Percentiles rank a stretch among this genome's conserved stretches.
Evolutionary conservation across 306 rosid genomes (phyloP).

Genomic region (Fragaria ananassa): DNA sequence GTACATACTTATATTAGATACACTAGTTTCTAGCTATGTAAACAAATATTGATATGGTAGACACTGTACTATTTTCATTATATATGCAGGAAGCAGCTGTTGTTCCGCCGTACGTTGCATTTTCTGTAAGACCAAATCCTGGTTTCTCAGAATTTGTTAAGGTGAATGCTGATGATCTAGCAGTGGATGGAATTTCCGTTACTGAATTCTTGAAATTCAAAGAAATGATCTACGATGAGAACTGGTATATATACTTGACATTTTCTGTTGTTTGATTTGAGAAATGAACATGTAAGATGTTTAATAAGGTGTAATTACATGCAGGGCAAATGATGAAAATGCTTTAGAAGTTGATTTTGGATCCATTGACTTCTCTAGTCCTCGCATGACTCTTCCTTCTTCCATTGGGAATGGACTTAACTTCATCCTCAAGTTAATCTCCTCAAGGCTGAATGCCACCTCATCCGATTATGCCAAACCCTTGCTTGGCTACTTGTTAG

Average conservation of each 20-base stretch:
- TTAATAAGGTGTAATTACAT: neutral
- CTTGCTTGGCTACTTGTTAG: constrained; percentile 33
- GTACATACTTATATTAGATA: neutral
- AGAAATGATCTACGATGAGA: constrained; percentile 39
- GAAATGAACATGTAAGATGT: neutral
- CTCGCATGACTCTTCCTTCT: constrained; percentile 39
- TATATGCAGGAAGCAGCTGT: constrained; percentile 44
- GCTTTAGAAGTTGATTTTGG: constrained; percentile 44
- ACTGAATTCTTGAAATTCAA: constrained; percentile 41
- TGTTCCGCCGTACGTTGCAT: constrained; percentile 43
- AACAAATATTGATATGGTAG: neutral
- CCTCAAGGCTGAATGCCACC: constrained; percentile 28
- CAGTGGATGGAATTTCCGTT: constrained; percentile 28
- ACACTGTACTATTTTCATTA: neutral
- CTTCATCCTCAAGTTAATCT: constrained; percentile 34
- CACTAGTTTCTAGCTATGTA: neutral
- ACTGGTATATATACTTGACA: constrained; percentile 25
- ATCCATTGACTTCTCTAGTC: constrained; percentile 38
- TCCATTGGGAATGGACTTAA: constrained; percentile 44
- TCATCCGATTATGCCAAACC: constrained; percentile 26
- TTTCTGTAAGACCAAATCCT: constrained; percentile 45
- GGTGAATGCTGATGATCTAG: constrained; percentile 37
- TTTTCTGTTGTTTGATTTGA: neutral
- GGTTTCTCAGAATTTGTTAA: constrained; percentile 41
- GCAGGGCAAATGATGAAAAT: constrained; percentile 49